Evolutionary conservation across 768 basidiomycete species (phyloP), one percentile per base, ranked within the genome.

Genomic region (Serendipita sp.): DNA sequence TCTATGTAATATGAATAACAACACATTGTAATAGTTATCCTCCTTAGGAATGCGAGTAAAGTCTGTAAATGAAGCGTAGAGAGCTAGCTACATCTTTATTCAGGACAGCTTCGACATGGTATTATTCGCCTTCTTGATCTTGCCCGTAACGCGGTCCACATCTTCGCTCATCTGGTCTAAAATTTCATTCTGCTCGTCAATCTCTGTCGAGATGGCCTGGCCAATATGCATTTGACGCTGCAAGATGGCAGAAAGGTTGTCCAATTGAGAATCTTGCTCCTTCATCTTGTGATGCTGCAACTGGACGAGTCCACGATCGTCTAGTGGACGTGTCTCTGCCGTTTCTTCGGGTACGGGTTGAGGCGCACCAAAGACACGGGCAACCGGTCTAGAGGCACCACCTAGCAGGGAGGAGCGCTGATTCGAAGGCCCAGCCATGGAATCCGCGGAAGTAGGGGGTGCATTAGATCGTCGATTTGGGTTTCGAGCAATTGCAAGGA

Each of bases 191-290:
- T 98, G 95, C 66, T 82, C 74, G 10, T 77, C 78, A 67, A 98
- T 83, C 74, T 98, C 95, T 60, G 78, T 80, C 60, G 81, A 80
- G 65, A 98, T 96, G 5, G 91, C 91, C 65, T 87, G 78, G 18
- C 93, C 95, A 10, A 97, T 80, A 31, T 89, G 84, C 70, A 85
- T 80, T 74, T 97, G 94, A 43, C 93, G 80, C 68, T 83, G 82
- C 45, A 98, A 77, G 65, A 96, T 85, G 0, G 89, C 80, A 0
- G 88, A 85, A 53, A 98, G 76, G 68, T 86, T 81, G 3, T 84
- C 76, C n/a, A 95, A 76, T 69, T 94, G 87, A 34, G 76, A 68
- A 69, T 97, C 94, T 73, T 98, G 95, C 65, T 86, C 80, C 53
- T 86, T 79, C 70, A 97, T 84, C 75, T 92, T 84, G 15, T 77